Conservation (phyloP, 2,329 filamentous ascomycete genomes). For the Pyrenophora tritici-repentis region DNA sequence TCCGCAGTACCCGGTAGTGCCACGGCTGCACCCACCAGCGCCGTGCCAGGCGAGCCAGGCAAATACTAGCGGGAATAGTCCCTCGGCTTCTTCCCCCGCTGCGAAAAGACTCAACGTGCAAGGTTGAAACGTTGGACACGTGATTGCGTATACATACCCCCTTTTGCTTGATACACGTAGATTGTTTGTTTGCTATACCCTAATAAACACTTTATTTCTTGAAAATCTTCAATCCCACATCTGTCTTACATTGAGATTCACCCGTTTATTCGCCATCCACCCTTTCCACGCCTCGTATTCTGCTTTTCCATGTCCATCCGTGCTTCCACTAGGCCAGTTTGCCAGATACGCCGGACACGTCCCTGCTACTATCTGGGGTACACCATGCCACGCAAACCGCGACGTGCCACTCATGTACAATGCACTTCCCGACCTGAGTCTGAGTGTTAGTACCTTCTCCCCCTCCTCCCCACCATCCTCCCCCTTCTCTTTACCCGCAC, state of each 20-base stretch:
- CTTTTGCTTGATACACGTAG: too few species aligned
- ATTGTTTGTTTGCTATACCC: too few species aligned
- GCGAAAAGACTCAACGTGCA: not conserved
- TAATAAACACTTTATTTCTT: slow-evolving; percentile 4
- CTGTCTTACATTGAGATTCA: slow-evolving; percentile 92
- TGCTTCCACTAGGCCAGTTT: slow-evolving; percentile 68
- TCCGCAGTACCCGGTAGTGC: slow-evolving; percentile 11
- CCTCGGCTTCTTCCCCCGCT: not conserved
- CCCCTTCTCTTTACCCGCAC: too few species aligned
- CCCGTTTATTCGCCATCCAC: slow-evolving; percentile 86
- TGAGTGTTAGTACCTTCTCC: slow-evolving; percentile 29
- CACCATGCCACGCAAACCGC: slow-evolving; percentile 92
- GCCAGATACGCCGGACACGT: slow-evolving; percentile 78
- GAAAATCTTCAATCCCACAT: slow-evolving; percentile 62
- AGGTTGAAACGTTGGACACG: not conserved
- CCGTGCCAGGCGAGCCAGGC: slow-evolving; percentile 37
- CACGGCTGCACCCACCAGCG: slow-evolving; percentile 22
- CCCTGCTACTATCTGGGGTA: slow-evolving; percentile 79
- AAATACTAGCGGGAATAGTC: slow-evolving; percentile 28
- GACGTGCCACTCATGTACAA: slow-evolving; percentile 85
- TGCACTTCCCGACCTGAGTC: slow-evolving; percentile 80
- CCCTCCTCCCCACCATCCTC: slow-evolving; percentile 52
- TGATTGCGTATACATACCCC: slow-evolving; percentile 5
- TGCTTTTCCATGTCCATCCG: slow-evolving; percentile 41
- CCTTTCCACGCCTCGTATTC: slow-evolving; percentile 73